phyloP scores from a whole-genome alignment of 108 stramenopile species.

The Skeletonema grethae region DNA sequence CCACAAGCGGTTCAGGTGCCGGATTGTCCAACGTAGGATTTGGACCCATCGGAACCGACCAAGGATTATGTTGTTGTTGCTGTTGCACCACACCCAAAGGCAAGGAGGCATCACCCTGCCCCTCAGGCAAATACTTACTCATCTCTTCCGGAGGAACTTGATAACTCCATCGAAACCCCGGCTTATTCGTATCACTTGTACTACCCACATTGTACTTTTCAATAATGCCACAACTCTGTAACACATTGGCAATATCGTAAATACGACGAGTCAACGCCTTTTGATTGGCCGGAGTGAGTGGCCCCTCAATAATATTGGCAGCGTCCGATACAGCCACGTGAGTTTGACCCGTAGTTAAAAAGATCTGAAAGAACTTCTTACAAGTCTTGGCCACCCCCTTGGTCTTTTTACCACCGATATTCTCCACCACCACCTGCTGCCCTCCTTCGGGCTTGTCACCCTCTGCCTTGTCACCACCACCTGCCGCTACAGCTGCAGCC shows the following conservation, averaged over 20 bases:
- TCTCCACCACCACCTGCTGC: neutral
- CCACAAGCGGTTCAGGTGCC: neutral
- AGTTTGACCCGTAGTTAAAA: constrained; percentile 60
- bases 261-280: constrained; percentile 53
- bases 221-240: constrained; percentile 36
- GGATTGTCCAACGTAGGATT: neutral
- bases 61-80: neutral
- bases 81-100: neutral
- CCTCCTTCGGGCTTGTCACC: neutral
- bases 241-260: constrained; percentile 59
- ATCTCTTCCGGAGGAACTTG: neutral
- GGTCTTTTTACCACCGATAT: constrained; percentile 22
- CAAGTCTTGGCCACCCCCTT: constrained; percentile 67
- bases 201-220: constrained; percentile 23
- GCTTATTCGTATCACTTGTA: constrained; percentile 1
- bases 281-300: constrained; percentile 5
- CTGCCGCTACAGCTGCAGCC: constrained; percentile 5
- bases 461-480: neutral
- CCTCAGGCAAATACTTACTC: neutral
- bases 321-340: constrained; percentile 57
- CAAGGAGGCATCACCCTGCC: neutral
- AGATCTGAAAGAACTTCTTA: constrained; percentile 75
- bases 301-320: constrained; percentile 64
- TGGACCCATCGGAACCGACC: neutral
- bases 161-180: neutral